These are phyloP conservation scores for Termitomyces sp. DNA, from an alignment of 768 basidiomycete species.

Conservation along the genomic window DNA sequence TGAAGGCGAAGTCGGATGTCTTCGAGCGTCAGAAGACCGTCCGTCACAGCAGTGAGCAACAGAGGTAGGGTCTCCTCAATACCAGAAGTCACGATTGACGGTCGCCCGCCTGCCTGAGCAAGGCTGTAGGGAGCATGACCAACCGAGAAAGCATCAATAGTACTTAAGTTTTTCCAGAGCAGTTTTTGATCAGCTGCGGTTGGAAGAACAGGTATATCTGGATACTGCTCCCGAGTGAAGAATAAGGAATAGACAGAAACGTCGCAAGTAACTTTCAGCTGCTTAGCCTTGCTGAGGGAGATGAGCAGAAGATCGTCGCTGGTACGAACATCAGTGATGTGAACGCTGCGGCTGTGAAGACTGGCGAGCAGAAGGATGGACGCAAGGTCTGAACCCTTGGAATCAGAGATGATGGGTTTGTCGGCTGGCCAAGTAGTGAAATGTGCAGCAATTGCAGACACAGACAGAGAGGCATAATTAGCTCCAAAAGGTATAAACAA, in stretches of 20 bases:
- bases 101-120: constrained; percentile 53
- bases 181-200: constrained; percentile 69
- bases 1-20: constrained; percentile 80
- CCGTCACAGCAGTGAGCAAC: constrained; percentile 77
- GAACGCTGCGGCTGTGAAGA: constrained; percentile 81
- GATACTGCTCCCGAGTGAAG: constrained; percentile 75
- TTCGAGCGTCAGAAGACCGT: constrained; percentile 74
- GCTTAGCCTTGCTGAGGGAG: constrained; percentile 89
- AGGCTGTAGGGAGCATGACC: constrained; percentile 80
- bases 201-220: constrained; percentile 59
- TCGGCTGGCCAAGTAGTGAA: constrained; percentile 88
- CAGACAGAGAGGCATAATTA: constrained; percentile 39
- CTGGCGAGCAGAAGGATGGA: constrained; percentile 93
- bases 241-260: constrained; percentile 90
- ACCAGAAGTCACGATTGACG: constrained; percentile 67
- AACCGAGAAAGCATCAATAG: constrained; percentile 88
- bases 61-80: constrained; percentile 85
- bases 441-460: constrained; percentile 77
- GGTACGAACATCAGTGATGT: constrained; percentile 84
- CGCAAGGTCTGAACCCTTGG: constrained; percentile 86
- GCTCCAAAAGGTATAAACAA: constrained; percentile 79
- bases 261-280: constrained; percentile 94
- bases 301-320: constrained; percentile 87
- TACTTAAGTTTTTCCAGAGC: constrained; percentile 79
- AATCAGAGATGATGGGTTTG: constrained; percentile 93